Percentiles rank a stretch among this genome's conserved stretches.
Conservation (phyloP, 2,329 filamentous ascomycete species). For the Dichotomopilus funicola region DNA sequence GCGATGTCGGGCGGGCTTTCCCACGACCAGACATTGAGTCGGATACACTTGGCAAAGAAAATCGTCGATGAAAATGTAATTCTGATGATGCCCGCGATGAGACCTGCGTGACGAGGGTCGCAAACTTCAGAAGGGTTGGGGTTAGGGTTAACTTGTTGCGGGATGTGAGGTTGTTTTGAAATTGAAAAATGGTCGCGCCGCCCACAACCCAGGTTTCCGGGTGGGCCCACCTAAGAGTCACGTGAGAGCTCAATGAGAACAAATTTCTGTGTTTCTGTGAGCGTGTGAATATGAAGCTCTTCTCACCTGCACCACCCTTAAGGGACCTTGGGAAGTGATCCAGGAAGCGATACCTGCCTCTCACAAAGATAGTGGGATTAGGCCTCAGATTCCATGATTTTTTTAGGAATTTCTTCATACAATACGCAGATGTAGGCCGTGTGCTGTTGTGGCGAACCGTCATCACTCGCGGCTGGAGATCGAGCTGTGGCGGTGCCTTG, state of each 20-base stretch:
- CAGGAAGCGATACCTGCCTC: too few species aligned
- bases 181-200: slow-evolving; percentile 5
- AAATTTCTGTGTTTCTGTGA: too few species aligned
- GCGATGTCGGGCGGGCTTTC: slow-evolving; percentile 17
- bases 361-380: too few species aligned
- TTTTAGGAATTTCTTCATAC: too few species aligned
- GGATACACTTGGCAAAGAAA: neutral
- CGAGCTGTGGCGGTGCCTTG: slow-evolving; percentile 15
- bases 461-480: neutral
- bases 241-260: too few species aligned
- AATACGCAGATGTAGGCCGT: too few species aligned
- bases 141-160: slow-evolving; percentile 21
- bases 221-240: neutral
- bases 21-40: slow-evolving; percentile 20
- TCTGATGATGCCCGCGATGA: slow-evolving; percentile 5
- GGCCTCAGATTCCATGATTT: too few species aligned
- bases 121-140: slow-evolving; percentile 22
- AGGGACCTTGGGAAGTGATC: too few species aligned
- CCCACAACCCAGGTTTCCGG: neutral
- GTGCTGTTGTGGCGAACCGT: neutral
- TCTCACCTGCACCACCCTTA: too few species aligned
- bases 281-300: too few species aligned
- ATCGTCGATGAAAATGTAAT: neutral
- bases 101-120: neutral
- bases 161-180: slow-evolving; percentile 18